phyloP scores from a whole-genome alignment of 2,329 filamentous ascomycete species.

The Neofusicoccum umdonicola region DNA sequence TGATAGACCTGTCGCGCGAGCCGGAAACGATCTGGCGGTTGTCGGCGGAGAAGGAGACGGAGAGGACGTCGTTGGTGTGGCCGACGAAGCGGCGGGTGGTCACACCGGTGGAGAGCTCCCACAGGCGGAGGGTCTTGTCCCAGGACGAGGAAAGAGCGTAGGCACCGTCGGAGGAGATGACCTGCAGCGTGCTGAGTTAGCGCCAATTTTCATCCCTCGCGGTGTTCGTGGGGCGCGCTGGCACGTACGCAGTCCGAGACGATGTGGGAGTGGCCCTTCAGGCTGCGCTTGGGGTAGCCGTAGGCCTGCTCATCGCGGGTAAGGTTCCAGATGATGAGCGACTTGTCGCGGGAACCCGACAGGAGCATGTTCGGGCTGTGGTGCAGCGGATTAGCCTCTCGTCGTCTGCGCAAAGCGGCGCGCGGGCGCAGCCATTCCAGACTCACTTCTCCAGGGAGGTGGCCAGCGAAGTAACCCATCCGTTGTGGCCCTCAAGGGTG shows the following conservation, averaged over 20 bases:
- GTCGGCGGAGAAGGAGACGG: constrained; percentile 99
- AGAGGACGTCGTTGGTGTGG: constrained; percentile 99
- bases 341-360: constrained; percentile 96
- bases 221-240: constrained; percentile 20
- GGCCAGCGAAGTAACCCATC: constrained; percentile 98
- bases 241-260: constrained; percentile 97
- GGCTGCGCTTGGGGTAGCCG: constrained; percentile 98
- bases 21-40: constrained; percentile 99
- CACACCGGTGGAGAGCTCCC: constrained; percentile 95
- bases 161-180: constrained; percentile 98
- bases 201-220: constrained; percentile 34
- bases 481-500: constrained; percentile 98
- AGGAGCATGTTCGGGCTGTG: constrained; percentile 97
- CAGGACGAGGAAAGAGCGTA: constrained; percentile 98
- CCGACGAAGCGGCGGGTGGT: constrained; percentile 98
- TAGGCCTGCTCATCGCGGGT: constrained; percentile 98
- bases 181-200: constrained; percentile 52
- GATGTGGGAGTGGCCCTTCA: constrained; percentile 99
- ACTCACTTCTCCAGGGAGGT: constrained; percentile 98
- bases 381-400: constrained; percentile 29
- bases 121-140: constrained; percentile 99
- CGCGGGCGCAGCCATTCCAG: background rate
- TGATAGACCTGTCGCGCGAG: constrained; percentile 97
- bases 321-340: constrained; percentile 99
- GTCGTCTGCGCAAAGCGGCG: constrained; percentile 15